Percentiles rank a stretch among this genome's conserved stretches.
These are phyloP conservation scores for Pterocarpus macrocarpus DNA, from an alignment of 306 rosid genomes.

Conservation along the genomic window DNA sequence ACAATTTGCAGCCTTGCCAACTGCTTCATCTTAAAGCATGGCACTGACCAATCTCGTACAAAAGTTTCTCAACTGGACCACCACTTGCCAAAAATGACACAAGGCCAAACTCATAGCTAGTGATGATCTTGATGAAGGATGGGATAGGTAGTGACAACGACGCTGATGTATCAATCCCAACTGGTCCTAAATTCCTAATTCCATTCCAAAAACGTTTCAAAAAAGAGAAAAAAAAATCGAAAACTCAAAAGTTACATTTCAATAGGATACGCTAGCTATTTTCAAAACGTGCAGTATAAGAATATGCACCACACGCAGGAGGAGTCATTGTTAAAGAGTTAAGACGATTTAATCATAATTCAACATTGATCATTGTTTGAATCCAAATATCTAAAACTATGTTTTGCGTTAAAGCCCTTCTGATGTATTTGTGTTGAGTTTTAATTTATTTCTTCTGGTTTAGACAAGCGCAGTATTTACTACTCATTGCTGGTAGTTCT, in stretches of 20 bases:
- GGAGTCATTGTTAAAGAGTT: not conserved
- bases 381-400: not conserved
- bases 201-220: not conserved
- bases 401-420: not conserved
- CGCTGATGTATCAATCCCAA: slow-evolving; percentile 14
- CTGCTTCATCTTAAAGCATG: slow-evolving; percentile 27
- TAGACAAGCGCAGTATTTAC: not conserved
- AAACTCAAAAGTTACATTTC: slow-evolving; percentile 9
- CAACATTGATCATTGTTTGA: not conserved
- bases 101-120: slow-evolving; percentile 15
- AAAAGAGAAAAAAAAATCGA: not conserved
- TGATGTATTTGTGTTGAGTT: not conserved
- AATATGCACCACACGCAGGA: slow-evolving; percentile 2
- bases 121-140: slow-evolving; percentile 16
- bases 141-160: slow-evolving; percentile 39
- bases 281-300: not conserved
- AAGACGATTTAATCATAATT: not conserved
- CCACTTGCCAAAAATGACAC: slow-evolving; percentile 42
- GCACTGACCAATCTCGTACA: slow-evolving; percentile 8
- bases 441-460: slow-evolving; percentile 5
- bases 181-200: slow-evolving; percentile 18
- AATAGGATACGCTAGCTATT: not conserved
- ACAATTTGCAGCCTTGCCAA: slow-evolving; percentile 19
- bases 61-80: slow-evolving; percentile 44
- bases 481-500: not conserved